These are phyloP conservation scores for Carex sylvatica DNA, from an alignment of 202 grass and related monocot species.

Conservation along the genomic window DNA sequence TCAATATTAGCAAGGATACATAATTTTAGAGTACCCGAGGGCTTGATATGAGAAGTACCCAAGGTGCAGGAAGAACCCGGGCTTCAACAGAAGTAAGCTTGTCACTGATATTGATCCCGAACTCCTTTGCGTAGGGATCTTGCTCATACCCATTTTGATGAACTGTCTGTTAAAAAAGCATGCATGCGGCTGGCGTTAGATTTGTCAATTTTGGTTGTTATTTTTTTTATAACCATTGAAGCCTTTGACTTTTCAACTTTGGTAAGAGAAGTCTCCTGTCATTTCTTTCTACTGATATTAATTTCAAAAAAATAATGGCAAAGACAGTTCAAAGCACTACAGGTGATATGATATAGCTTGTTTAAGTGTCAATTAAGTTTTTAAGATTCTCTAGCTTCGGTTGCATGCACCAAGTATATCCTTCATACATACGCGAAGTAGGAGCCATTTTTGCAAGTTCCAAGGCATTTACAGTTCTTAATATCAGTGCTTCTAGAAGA, in stretches of 20 bases:
- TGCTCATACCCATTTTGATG: constrained; percentile 91
- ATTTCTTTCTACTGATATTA: not conserved
- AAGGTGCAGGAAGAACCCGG: constrained; percentile 94
- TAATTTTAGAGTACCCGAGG: constrained; percentile 10
- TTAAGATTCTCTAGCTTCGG: not conserved
- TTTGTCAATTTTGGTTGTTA: not conserved
- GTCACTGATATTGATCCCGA: constrained; percentile 95
- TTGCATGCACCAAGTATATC: constrained; percentile 4
- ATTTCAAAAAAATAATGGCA: not conserved
- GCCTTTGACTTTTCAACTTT: not conserved
- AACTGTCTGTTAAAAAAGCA: constrained; percentile 73
- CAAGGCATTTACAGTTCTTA: not conserved
- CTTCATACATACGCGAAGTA: not conserved
- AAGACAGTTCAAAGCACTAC: not conserved
- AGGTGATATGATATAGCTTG: not conserved
- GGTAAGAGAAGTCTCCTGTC: not conserved
- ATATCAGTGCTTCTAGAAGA: not conserved
- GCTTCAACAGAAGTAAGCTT: constrained; percentile 96
- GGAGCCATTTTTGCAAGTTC: constrained; percentile 1
- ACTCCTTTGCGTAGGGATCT: constrained; percentile 98
- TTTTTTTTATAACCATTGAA: no score
- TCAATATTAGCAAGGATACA: constrained; percentile 9
- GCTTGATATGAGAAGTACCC: constrained; percentile 43
- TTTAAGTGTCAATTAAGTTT: not conserved
- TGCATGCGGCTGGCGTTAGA: not conserved